These are phyloP conservation scores for Eimeria sp. DNA, from an alignment of 169 alveolate species.

Conservation along the genomic window DNA sequence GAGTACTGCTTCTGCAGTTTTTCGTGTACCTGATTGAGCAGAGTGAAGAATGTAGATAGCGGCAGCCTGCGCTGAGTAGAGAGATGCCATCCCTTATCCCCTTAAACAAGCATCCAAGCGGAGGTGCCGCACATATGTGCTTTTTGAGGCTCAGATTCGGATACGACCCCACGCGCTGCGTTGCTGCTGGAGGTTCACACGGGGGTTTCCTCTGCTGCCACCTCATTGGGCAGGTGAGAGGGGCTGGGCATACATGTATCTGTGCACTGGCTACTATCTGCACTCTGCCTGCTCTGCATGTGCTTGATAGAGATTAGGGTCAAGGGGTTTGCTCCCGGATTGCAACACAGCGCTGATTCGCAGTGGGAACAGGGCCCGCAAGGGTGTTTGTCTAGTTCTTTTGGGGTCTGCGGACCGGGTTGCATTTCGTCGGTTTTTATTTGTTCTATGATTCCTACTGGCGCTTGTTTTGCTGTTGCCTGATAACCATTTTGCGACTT, in stretches of 20 bases:
- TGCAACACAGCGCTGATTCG: too few relatives aligned
- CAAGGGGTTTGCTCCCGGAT: too few relatives aligned
- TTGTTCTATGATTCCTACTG: not conserved
- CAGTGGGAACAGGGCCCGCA: too few relatives aligned
- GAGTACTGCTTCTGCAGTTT: not conserved
- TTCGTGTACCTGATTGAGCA: not conserved
- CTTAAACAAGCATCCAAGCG: not conserved
- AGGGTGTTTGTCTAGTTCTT: too few relatives aligned
- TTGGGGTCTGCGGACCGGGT: too few relatives aligned
- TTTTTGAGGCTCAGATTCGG: not conserved
- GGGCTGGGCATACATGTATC: not conserved
- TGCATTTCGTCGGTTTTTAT: too few relatives aligned
- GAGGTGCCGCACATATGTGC: not conserved
- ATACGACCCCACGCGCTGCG: slow-evolving; percentile 11
- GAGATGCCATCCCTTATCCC: not conserved
- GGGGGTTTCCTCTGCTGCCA: slow-evolving; percentile 82
- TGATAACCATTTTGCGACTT: too few relatives aligned
- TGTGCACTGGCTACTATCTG: too few relatives aligned
- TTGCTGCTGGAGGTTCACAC: slow-evolving; percentile 79
- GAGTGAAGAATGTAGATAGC: not conserved
- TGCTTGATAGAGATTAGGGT: not conserved
- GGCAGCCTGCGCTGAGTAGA: not conserved
- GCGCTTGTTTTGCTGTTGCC: not conserved
- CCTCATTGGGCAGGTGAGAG: slow-evolving; percentile 79
- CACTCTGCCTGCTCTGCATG: not conserved